These are phyloP conservation scores for Annulohypoxylon maeteangense DNA, from an alignment of 495 filamentous ascomycete species.

Conservation along the genomic window DNA sequence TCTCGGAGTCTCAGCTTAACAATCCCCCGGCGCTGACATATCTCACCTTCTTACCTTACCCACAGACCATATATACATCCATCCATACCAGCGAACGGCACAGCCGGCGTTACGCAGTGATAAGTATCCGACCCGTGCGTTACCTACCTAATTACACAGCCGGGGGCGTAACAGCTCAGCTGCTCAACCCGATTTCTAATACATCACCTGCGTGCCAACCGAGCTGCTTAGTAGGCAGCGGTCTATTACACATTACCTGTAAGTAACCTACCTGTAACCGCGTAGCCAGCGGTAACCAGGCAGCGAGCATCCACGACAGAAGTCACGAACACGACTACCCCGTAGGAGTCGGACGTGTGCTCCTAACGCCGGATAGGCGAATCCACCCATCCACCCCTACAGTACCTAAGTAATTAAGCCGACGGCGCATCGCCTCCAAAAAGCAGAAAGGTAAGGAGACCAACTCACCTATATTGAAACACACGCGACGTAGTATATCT, in stretches of 20 bases:
- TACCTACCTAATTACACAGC: not conserved
- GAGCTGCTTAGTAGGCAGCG: too few species aligned
- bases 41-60: not conserved
- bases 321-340: not conserved
- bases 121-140: not conserved
- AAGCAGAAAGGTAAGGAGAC: not conserved
- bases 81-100: not conserved
- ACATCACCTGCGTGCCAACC: not conserved
- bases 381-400: too few species aligned
- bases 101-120: not conserved
- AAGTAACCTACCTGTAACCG: not conserved
- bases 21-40: not conserved
- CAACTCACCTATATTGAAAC: not conserved
- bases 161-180: not conserved
- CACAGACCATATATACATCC: not conserved
- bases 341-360: conserved; percentile 15
- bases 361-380: not conserved
- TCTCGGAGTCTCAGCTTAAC: not conserved
- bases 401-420: too few species aligned
- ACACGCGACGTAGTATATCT: not conserved
- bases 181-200: not conserved
- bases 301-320: not conserved
- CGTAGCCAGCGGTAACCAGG: not conserved
- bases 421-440: not conserved
- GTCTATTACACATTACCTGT: not conserved